These are phyloP conservation scores for Poteriospumella lacustris DNA, from an alignment of 108 stramenopile species.

Conservation along the genomic window DNA sequence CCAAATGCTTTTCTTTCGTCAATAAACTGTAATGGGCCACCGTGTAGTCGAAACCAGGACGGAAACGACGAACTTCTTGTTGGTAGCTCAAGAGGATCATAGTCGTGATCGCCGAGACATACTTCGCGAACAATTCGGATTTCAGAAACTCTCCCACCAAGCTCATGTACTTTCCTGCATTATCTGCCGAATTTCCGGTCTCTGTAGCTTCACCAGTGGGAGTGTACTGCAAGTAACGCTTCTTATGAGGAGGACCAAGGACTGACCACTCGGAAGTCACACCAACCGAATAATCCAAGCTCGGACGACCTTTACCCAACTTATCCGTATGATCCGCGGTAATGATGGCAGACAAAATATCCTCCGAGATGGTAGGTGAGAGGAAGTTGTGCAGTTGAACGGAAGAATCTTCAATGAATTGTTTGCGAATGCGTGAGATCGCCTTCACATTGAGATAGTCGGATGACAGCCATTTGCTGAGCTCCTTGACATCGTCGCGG, in stretches of 20 bases:
- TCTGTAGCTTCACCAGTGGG: not conserved
- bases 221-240: constrained; percentile 64
- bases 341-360: constrained; percentile 29
- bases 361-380: constrained; percentile 33
- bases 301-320: constrained; percentile 55
- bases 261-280: constrained; percentile 66
- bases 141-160: constrained; percentile 36
- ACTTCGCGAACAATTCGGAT: constrained; percentile 27
- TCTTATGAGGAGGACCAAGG: constrained; percentile 85
- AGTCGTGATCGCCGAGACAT: constrained; percentile 29
- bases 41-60: constrained; percentile 91
- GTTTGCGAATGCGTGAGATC: constrained; percentile 60
- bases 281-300: constrained; percentile 60
- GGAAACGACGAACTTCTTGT: constrained; percentile 74
- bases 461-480: constrained; percentile 60
- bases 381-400: constrained; percentile 47
- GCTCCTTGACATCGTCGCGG: constrained; percentile 52
- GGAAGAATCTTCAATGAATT: constrained; percentile 70
- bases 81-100: constrained; percentile 57
- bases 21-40: constrained; percentile 84
- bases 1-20: constrained; percentile 64
- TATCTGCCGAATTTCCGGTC: too few relatives aligned
- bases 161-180: too few relatives aligned
- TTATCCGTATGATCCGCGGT: constrained; percentile 49
- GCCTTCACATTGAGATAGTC: constrained; percentile 58